These are phyloP conservation scores for Chamaecrista fasciculata DNA, from an alignment of 306 rosid genomes.

Conservation along the genomic window DNA sequence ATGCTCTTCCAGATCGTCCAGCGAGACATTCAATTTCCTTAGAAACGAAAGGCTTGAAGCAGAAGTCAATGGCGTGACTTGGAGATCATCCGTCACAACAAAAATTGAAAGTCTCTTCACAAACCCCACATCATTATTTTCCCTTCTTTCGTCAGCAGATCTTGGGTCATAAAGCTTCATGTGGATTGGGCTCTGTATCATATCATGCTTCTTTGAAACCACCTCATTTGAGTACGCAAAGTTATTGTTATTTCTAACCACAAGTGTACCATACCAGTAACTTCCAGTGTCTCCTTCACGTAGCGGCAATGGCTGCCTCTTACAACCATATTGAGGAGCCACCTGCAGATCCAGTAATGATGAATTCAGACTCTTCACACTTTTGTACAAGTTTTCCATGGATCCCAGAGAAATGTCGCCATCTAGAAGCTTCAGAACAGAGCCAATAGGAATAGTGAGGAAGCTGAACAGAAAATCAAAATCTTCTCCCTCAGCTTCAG, in stretches of 20 bases:
- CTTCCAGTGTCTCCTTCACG: too few relatives aligned
- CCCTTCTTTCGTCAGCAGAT: background rate
- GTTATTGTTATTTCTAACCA: too few relatives aligned
- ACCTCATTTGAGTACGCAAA: too few relatives aligned
- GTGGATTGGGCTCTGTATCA: too few relatives aligned
- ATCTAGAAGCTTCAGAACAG: background rate
- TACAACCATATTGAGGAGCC: too few relatives aligned
- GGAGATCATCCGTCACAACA: background rate
- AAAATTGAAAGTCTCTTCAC: background rate
- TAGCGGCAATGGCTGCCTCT: too few relatives aligned
- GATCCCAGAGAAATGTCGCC: background rate
- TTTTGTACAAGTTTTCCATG: background rate
- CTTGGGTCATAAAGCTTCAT: background rate
- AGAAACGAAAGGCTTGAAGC: background rate
- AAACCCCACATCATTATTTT: background rate
- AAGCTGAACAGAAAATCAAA: constrained; percentile 23
- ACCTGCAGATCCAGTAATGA: background rate
- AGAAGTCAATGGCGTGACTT: background rate
- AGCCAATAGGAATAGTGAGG: constrained; percentile 24
- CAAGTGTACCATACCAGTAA: too few relatives aligned
- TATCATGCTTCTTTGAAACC: too few relatives aligned
- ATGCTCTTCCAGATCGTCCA: background rate
- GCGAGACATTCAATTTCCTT: background rate
- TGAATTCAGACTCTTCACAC: background rate
- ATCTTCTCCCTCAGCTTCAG: constrained; percentile 15